These are phyloP conservation scores for Aspergillus mulundensis DNA, from an alignment of 495 filamentous ascomycete genomes.

Conservation along the genomic window DNA sequence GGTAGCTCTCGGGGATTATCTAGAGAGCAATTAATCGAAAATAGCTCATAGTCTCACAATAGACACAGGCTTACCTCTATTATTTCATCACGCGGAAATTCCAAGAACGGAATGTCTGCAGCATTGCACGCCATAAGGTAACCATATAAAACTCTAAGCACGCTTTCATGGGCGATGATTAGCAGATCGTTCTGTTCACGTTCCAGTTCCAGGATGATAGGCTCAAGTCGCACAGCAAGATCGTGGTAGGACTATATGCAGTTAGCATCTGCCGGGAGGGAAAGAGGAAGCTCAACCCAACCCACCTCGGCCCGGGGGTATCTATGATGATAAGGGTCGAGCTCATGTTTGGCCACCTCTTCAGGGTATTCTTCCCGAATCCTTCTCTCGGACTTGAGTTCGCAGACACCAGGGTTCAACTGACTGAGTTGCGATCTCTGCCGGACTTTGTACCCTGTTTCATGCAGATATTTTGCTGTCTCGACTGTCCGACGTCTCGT, in stretches of 20 bases:
- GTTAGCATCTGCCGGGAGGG: background rate
- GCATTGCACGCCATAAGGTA: slow-evolving; percentile 99
- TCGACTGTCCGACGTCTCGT: slow-evolving; percentile 86
- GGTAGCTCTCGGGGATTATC: slow-evolving; percentile 96
- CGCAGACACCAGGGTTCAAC: slow-evolving; percentile 92
- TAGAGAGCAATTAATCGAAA: slow-evolving; percentile 27
- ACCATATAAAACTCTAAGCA: slow-evolving; percentile 91
- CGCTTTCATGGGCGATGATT: slow-evolving; percentile 97
- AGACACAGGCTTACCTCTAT: slow-evolving; percentile 62
- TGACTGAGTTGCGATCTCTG: slow-evolving; percentile 95
- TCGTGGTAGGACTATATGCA: slow-evolving; percentile 85
- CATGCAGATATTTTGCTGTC: slow-evolving; percentile 76
- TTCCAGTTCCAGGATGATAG: slow-evolving; percentile 96
- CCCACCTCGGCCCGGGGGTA: slow-evolving; percentile 90
- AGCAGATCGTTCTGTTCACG: slow-evolving; percentile 94
- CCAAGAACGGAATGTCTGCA: slow-evolving; percentile 88
- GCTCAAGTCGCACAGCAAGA: slow-evolving; percentile 94
- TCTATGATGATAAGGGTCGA: slow-evolving; percentile 94
- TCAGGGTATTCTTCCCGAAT: slow-evolving; percentile 80
- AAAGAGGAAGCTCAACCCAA: slow-evolving; percentile 13
- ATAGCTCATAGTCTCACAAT: slow-evolving; percentile 5
- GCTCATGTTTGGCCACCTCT: slow-evolving; percentile 87
- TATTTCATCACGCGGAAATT: slow-evolving; percentile 94
- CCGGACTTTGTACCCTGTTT: slow-evolving; percentile 75
- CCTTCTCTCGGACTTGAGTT: slow-evolving; percentile 77